phyloP scores from a whole-genome alignment of 352 stramenopile species.

The Phytophthora syringae region DNA sequence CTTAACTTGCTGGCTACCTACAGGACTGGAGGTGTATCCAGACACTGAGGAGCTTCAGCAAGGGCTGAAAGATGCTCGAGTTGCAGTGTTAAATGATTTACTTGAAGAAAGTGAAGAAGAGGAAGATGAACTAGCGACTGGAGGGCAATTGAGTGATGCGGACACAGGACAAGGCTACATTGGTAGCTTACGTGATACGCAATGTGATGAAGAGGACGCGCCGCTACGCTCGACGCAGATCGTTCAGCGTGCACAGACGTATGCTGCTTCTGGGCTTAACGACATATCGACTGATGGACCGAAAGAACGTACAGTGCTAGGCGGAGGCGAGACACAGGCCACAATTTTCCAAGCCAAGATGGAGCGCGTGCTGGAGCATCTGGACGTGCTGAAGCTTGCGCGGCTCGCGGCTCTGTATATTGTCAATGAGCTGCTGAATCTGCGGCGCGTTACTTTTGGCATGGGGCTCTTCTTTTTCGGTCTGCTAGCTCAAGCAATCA shows the following conservation, averaged over 20 bases:
- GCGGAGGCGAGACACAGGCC: slow-evolving; percentile 7
- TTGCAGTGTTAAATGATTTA: slow-evolving; percentile 61
- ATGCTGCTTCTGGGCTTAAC: slow-evolving; percentile 24
- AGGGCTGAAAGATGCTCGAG: slow-evolving; percentile 54
- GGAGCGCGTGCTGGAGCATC: slow-evolving; percentile 54
- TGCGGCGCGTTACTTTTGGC: slow-evolving; percentile 55
- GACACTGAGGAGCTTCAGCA: slow-evolving; percentile 44
- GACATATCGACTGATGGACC: slow-evolving; percentile 7
- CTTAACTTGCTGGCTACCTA: background rate
- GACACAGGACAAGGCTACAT: slow-evolving; percentile 1
- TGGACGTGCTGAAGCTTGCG: slow-evolving; percentile 61
- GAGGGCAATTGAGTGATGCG: background rate
- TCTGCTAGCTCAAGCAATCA: slow-evolving; percentile 53
- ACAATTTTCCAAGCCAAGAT: slow-evolving; percentile 68
- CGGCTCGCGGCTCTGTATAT: slow-evolving; percentile 59
- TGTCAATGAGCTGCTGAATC: slow-evolving; percentile 57
- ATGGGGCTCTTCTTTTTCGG: slow-evolving; percentile 57
- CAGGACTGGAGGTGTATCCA: slow-evolving; percentile 58
- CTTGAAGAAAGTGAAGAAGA: slow-evolving; percentile 45
- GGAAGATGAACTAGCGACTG: slow-evolving; percentile 25
- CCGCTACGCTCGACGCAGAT: slow-evolving; percentile 23
- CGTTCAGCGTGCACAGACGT: slow-evolving; percentile 26
- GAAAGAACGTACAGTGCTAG: slow-evolving; percentile 12
- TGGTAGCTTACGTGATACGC: slow-evolving; percentile 1
- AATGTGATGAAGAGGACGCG: background rate